Conservation (phyloP, 2,329 filamentous ascomycete species). For the Rasamsonia emersonii region DNA sequence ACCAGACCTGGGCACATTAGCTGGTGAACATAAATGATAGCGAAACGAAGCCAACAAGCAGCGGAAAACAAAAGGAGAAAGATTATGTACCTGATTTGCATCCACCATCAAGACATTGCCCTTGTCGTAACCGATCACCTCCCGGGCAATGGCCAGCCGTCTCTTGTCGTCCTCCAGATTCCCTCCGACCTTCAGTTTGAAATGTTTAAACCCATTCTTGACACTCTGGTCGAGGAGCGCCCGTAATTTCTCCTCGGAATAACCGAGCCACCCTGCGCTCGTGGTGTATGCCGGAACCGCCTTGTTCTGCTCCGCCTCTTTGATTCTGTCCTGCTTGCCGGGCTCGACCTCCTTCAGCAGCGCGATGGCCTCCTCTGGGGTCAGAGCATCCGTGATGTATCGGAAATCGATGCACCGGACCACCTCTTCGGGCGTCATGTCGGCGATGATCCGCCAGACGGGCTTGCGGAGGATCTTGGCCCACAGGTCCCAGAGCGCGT, state of each 20-base stretch:
- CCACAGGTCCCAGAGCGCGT: constrained; percentile 94
- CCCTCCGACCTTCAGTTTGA: constrained; percentile 84
- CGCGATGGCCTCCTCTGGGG: constrained; percentile 68
- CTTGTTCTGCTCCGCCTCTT: constrained; percentile 61
- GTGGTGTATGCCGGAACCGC: constrained; percentile 90
- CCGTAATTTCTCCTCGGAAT: constrained; percentile 80
- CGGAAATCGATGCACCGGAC: constrained; percentile 87
- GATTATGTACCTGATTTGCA: constrained; percentile 62
- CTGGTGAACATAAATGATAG: too few species aligned
- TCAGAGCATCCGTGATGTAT: constrained; percentile 90
- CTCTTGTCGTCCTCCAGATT: constrained; percentile 62
- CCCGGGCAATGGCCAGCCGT: constrained; percentile 63
- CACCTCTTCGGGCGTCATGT: constrained; percentile 82
- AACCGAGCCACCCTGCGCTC: constrained; percentile 84
- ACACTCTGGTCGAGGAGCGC: constrained; percentile 64
- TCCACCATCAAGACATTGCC: constrained; percentile 88
- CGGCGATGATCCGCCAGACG: constrained; percentile 81
- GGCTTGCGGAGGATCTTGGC: constrained; percentile 78
- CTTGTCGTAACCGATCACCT: constrained; percentile 72
- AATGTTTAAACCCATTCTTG: constrained; percentile 68
- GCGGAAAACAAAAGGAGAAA: not conserved
- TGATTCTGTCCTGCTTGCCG: constrained; percentile 62
- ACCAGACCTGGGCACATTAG: too few species aligned
- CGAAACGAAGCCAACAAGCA: not conserved
- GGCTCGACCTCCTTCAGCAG: constrained; percentile 58